Evolutionary conservation across 129 eudicot genomes (phyloP).

Genomic region (Flaveria ramosissima): DNA sequence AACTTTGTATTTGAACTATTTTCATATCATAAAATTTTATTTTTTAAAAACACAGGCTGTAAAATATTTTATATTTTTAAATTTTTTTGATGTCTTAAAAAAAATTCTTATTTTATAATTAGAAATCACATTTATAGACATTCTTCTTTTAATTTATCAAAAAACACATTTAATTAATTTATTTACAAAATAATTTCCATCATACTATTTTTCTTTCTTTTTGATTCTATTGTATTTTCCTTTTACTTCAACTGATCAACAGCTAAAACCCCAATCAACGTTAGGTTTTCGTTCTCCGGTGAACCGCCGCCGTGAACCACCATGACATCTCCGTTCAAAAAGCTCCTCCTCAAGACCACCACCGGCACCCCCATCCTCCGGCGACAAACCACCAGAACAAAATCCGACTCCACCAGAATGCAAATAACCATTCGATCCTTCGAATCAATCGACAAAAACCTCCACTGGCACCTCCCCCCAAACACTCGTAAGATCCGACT

Average conservation of each 20-base stretch:
- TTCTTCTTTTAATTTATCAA: too few relatives aligned
- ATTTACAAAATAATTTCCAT: too few relatives aligned
- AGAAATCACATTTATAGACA: too few relatives aligned
- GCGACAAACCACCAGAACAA: slow-evolving; percentile 28
- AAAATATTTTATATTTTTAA: too few relatives aligned
- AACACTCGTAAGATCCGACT: slow-evolving; percentile 32
- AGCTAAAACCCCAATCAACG: slow-evolving; percentile 9
- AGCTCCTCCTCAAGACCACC: slow-evolving; percentile 18
- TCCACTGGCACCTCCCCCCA: slow-evolving; percentile 40
- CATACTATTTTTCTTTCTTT: too few relatives aligned
- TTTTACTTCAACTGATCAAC: background rate
- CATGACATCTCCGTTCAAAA: slow-evolving; percentile 38
- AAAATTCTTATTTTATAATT: too few relatives aligned
- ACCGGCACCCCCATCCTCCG: slow-evolving; percentile 14
- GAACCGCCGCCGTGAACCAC: slow-evolving; percentile 21
- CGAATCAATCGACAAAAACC: slow-evolving; percentile 39
- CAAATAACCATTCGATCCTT: slow-evolving; percentile 36
- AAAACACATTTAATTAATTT: too few relatives aligned
- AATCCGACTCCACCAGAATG: slow-evolving; percentile 40
- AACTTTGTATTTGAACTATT: too few relatives aligned
- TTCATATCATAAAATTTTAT: too few relatives aligned
- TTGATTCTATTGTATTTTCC: background rate
- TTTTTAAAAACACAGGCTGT: too few relatives aligned
- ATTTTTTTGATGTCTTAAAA: too few relatives aligned
- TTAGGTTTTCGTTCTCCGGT: background rate